Base-by-base conservation (phyloP, 2,329 filamentous ascomycete genomes). In the Calcarisporium arbuscula region DNA sequence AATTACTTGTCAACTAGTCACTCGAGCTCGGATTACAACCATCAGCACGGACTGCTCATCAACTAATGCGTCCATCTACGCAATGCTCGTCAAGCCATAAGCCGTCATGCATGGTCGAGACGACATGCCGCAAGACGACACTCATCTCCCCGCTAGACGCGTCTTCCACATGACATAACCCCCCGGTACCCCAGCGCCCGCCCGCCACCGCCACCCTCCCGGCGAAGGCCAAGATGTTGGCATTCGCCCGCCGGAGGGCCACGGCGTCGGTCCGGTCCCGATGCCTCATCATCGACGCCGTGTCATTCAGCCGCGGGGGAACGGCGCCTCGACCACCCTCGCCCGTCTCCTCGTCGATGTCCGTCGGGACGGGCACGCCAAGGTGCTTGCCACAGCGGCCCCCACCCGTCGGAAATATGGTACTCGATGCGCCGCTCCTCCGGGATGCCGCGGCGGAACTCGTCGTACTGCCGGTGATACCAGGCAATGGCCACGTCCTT, bases 321-420 rank as follows among this genome's bases (percentile, higher is more conserved):
- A 60, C 2, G 54, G 56, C 10, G 50, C 52, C 19, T 54, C 50
- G 0, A 53, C 53, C 44, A 44, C 42, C n/a, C 37, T 54, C 42
- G 12, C 55, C 56, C 25, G 48, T 58, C 35, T 38, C 28, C 2
- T 46, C 46, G n/a, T 60, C 55, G 37, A 37, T 34, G 22, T 54
- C 51, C 43, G 35, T 46, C 3, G 65, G 65, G 21, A 63, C 47
- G 0, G 57, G 49, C 27, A 64, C 57, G 7, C 45, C 55, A 3
- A 68, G 50, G 26, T 62, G 58, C 15, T 52, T 37, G 32, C n/a
- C 64, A 68, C 8, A 68, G 50, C 7, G 64, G 62, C n/a, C 30
- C 49, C 60, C 61, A 68, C 4, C 64, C 62, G 7, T 62, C 54
- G 19, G 51, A 49, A 10, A 65, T 49, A n/a, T 42, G 46, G 39